phyloP scores from a whole-genome alignment of 1,139 yeast species.

The Yamadazyma taylorii region DNA sequence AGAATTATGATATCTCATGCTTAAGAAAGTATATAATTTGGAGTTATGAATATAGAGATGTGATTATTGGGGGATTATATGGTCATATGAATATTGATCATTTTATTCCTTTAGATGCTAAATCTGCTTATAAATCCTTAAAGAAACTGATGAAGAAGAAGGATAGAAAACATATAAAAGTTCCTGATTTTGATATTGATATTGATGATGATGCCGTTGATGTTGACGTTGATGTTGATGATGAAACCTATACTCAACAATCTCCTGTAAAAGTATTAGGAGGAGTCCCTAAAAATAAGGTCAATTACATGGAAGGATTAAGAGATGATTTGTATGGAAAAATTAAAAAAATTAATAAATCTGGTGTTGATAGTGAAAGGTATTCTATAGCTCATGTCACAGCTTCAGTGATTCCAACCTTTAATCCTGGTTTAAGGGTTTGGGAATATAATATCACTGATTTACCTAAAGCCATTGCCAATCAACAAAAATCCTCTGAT shows the following conservation, averaged over 20 bases:
- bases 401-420: constrained; percentile 82
- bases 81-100: constrained; percentile 93
- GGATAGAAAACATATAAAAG: constrained; percentile 12
- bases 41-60: constrained; percentile 79
- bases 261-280: constrained; percentile 39
- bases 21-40: constrained; percentile 72
- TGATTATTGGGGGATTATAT: constrained; percentile 76
- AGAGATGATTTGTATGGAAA: constrained; percentile 52
- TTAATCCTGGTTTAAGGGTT: constrained; percentile 76
- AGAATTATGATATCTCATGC: constrained; percentile 72
- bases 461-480: constrained; percentile 21
- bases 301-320: constrained; percentile 55
- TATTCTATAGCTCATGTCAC: constrained; percentile 70
- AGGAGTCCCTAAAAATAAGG: constrained; percentile 68
- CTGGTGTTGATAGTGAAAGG: constrained; percentile 53
- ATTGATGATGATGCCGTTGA: constrained; percentile 12
- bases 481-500: constrained; percentile 27
- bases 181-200: constrained; percentile 9
- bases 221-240: constrained; percentile 16
- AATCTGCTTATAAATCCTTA: constrained; percentile 61
- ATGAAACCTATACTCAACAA: constrained; percentile 17
- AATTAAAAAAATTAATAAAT: constrained; percentile 42
- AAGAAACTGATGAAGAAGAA: constrained; percentile 17
- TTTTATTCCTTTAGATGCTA: constrained; percentile 73
- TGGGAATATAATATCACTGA: constrained; percentile 83